A percentile compares a stretch with the other conserved stretches of the same genome.
Conservation (phyloP, 2,329 filamentous ascomycete species). For the Dothistroma septosporum region DNA sequence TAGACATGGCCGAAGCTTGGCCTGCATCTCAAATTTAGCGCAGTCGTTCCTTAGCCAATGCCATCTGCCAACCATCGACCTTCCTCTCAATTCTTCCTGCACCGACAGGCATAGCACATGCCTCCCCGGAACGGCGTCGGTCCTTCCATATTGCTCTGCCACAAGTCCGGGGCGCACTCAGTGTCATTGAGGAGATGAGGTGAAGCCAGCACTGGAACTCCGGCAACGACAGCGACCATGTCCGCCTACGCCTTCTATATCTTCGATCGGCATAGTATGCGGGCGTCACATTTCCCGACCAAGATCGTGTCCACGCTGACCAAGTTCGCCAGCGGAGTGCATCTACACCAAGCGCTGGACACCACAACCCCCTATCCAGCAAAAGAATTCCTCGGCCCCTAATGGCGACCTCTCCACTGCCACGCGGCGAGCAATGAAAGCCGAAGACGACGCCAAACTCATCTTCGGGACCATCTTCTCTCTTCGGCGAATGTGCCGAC, state of each 20-base stretch:
- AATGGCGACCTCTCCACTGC: conserved; percentile 12
- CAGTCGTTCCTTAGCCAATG: neutral
- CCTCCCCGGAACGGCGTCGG: neutral
- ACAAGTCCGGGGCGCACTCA: neutral
- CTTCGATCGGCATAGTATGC: conserved; percentile 92
- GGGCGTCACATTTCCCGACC: neutral
- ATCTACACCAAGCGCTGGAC: conserved; percentile 89
- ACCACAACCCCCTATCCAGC: conserved; percentile 32
- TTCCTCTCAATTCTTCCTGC: neutral
- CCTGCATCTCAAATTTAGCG: neutral
- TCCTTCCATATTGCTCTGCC: neutral
- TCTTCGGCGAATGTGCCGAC: conserved; percentile 91
- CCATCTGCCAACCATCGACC: neutral
- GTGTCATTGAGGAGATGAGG: neutral
- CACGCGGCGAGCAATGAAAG: conserved; percentile 20
- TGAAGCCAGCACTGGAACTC: neutral
- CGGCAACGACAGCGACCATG: conserved; percentile 52
- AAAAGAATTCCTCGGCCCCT: conserved; percentile 3
- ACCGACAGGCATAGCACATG: conserved; percentile 2
- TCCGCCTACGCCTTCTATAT: conserved; percentile 97
- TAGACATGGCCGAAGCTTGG: conserved; percentile 1
- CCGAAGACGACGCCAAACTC: conserved; percentile 84
- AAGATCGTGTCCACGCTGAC: neutral
- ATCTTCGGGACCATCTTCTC: conserved; percentile 97
- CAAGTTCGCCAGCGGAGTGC: conserved; percentile 69